Percentiles rank a stretch among this genome's conserved stretches.
These are phyloP conservation scores for Pulchroboletus neoregius DNA, from an alignment of 1,284 basidiomycete genomes.

Conservation along the genomic window DNA sequence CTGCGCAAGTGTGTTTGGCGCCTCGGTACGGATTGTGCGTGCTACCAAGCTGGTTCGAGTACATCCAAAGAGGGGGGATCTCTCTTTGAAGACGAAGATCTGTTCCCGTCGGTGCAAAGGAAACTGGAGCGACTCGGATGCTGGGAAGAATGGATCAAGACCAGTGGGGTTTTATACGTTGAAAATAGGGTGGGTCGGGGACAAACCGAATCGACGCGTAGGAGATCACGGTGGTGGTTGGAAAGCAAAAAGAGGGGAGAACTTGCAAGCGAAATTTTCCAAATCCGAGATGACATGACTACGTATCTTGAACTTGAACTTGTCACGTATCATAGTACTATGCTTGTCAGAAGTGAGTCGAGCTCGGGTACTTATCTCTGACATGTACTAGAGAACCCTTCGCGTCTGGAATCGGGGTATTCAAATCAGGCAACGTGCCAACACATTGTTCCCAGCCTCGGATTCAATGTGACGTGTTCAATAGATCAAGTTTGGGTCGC, in stretches of 20 bases:
- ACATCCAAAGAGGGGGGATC: conserved; percentile 73
- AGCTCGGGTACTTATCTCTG: background rate
- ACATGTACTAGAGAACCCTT: too few species aligned
- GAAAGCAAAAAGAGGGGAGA: conserved; percentile 10
- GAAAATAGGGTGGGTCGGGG: conserved; percentile 22
- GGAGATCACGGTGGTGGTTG: conserved; percentile 6
- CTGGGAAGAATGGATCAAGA: background rate
- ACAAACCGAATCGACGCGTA: conserved; percentile 2
- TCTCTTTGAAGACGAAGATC: conserved; percentile 18
- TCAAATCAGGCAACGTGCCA: background rate
- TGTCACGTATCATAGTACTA: too few species aligned
- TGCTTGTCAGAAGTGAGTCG: too few species aligned
- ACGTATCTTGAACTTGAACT: too few species aligned
- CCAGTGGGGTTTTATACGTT: conserved; percentile 27
- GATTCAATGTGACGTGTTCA: background rate
- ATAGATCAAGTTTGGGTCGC: background rate
- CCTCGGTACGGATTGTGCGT: conserved; percentile 77
- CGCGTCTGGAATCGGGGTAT: background rate
- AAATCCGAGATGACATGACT: conserved; percentile 25
- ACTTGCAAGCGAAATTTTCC: conserved; percentile 12
- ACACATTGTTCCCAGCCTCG: background rate
- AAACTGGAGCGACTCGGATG: background rate
- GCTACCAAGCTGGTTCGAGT: conserved; percentile 81
- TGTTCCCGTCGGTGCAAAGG: background rate
- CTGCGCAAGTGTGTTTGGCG: conserved; percentile 64